Conservation (phyloP, 441 rosid species). For the Dalechampia spathulata region DNA sequence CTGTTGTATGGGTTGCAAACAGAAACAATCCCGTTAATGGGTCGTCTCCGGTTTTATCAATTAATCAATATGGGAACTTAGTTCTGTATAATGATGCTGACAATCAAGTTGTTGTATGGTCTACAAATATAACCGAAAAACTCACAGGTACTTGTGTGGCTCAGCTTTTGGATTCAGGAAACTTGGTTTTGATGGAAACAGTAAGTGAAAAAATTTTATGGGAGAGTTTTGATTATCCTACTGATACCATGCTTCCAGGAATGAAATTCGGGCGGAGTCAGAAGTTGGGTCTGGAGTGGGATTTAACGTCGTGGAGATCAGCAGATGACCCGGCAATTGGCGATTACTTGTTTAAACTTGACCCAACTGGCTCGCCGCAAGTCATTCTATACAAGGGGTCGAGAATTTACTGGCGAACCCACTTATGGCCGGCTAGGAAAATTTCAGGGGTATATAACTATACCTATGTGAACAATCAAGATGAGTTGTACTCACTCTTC, state of each 20-base stretch:
- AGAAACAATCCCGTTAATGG: constrained; percentile 19
- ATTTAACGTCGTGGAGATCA: constrained; percentile 23
- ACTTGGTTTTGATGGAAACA: constrained; percentile 13
- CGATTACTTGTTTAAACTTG: neutral
- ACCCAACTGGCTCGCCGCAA: constrained; percentile 19
- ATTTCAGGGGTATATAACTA: neutral
- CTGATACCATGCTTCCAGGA: constrained; percentile 3
- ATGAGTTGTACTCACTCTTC: constrained; percentile 10
- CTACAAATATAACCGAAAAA: neutral
- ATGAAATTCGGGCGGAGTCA: constrained; percentile 12
- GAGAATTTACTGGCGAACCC: neutral
- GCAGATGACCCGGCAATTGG: constrained; percentile 14
- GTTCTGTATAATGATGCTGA: neutral
- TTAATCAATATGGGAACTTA: constrained; percentile 11
- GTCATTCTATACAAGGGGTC: constrained; percentile 17
- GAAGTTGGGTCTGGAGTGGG: constrained; percentile 1
- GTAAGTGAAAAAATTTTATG: constrained; percentile 5
- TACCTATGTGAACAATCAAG: constrained; percentile 11
- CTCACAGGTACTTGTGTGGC: neutral
- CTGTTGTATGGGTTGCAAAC: constrained; percentile 24
- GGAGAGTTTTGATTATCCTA: constrained; percentile 24
- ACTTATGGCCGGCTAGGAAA: constrained; percentile 14
- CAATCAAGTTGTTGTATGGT: constrained; percentile 17
- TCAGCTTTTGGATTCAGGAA: constrained; percentile 29
- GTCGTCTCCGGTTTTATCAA: constrained; percentile 15